phyloP scores from a whole-genome alignment of 1,139 yeast species.

The Sugiyamaella pinicola region DNA sequence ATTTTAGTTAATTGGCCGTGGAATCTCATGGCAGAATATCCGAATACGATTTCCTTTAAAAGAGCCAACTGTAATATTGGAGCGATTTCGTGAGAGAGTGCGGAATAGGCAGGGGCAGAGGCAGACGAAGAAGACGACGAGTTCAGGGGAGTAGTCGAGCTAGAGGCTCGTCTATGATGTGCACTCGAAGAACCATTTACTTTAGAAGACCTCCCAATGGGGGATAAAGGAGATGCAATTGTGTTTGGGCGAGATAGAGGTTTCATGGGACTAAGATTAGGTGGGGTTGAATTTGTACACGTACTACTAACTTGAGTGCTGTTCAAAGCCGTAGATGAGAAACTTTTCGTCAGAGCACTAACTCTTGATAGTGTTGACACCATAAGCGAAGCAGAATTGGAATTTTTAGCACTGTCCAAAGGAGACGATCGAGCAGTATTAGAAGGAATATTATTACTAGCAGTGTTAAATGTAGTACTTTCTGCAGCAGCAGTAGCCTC shows the following conservation, averaged over 20 bases:
- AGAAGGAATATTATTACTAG: conserved; percentile 1
- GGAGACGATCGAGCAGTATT: conserved; percentile 11
- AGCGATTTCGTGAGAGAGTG: conserved; percentile 12
- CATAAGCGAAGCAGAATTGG: conserved; percentile 13
- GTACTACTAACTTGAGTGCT: background rate
- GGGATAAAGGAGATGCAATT: conserved; percentile 8
- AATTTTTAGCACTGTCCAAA: conserved; percentile 1
- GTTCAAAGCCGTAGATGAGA: conserved; percentile 21
- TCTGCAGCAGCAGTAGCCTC: background rate
- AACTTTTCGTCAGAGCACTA: conserved; percentile 16
- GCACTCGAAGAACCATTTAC: background rate
- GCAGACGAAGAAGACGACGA: conserved; percentile 4
- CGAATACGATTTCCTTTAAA: conserved; percentile 36
- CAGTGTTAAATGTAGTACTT: background rate
- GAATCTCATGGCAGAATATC: conserved; percentile 33
- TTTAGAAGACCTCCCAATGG: background rate
- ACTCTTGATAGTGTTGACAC: conserved; percentile 12
- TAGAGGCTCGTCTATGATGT: conserved; percentile 15
- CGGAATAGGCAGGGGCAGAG: conserved; percentile 8
- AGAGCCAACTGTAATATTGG: conserved; percentile 24
- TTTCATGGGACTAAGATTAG: background rate
- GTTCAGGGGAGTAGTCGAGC: conserved; percentile 3
- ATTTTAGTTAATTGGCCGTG: conserved; percentile 32
- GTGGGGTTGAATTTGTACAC: background rate
- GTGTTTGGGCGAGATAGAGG: background rate